Evolutionary conservation across 2,329 filamentous ascomycete species (phyloP).

Genomic region (Allantophomopsis lycopodina): DNA sequence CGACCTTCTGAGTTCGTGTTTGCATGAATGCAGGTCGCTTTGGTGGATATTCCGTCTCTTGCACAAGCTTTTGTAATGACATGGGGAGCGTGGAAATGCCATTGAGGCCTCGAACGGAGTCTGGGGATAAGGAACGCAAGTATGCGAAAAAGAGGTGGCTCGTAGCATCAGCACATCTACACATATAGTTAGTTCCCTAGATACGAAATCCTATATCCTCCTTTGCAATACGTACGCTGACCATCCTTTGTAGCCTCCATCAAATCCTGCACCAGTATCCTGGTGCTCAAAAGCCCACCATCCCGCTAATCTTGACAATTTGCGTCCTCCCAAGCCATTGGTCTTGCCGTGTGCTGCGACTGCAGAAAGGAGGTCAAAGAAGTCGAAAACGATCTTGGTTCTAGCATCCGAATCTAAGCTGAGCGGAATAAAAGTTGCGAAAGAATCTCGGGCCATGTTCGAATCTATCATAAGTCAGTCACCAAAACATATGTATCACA

Average conservation of each 20-base stretch:
- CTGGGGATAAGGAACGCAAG: constrained; percentile 77
- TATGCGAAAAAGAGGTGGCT: constrained; percentile 98
- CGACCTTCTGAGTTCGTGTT: constrained; percentile 71
- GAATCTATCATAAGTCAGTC: constrained; percentile 49
- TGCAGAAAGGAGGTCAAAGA: constrained; percentile 85
- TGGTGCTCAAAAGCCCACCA: constrained; percentile 98
- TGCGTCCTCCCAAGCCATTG: constrained; percentile 86
- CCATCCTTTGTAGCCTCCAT: constrained; percentile 88
- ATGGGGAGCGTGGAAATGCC: constrained; percentile 79
- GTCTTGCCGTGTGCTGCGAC: constrained; percentile 86
- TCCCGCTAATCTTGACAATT: constrained; percentile 85
- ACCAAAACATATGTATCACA: constrained; percentile 6
- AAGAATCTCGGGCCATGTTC: constrained; percentile 79
- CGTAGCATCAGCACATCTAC: constrained; percentile 81
- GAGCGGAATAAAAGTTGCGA: constrained; percentile 90
- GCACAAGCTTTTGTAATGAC: constrained; percentile 78
- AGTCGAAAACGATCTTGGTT: constrained; percentile 84
- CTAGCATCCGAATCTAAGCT: constrained; percentile 80
- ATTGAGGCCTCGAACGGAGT: constrained; percentile 50
- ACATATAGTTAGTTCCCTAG: no score
- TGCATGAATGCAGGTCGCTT: constrained; percentile 64
- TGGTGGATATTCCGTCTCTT: constrained; percentile 90
- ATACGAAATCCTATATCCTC: no score
- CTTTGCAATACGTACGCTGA: constrained; percentile 40
- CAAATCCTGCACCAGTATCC: constrained; percentile 82